Conservation (phyloP, 805 yeast genomes). For the Candida suzukii region DNA sequence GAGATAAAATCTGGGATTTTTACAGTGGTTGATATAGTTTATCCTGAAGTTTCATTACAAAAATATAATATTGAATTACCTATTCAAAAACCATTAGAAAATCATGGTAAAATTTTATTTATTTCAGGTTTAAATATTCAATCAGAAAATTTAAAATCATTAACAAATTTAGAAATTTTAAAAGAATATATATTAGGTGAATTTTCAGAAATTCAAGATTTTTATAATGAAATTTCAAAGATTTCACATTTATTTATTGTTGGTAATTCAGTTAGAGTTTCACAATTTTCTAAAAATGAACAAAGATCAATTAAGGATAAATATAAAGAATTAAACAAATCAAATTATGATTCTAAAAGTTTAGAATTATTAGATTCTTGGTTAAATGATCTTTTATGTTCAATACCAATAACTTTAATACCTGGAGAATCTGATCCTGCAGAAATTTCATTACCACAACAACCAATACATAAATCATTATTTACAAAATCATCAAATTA, state of each 20-base stretch:
- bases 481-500: conserved; percentile 41
- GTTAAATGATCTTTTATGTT: conserved; percentile 45
- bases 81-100: conserved; percentile 22
- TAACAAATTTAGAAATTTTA: conserved; percentile 47
- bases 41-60: conserved; percentile 63
- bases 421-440: conserved; percentile 87
- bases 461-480: conserved; percentile 75
- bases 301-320: conserved; percentile 26
- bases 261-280: conserved; percentile 51
- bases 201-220: conserved; percentile 22
- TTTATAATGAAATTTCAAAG: conserved; percentile 3
- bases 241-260: conserved; percentile 55
- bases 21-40: conserved; percentile 72
- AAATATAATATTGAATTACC: too few relatives aligned
- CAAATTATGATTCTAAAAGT: conserved; percentile 40
- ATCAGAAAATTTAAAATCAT: conserved; percentile 35
- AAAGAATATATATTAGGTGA: conserved; percentile 70
- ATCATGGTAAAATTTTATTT: conserved; percentile 49
- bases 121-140: conserved; percentile 69
- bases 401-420: conserved; percentile 68
- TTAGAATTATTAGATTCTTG: conserved; percentile 52
- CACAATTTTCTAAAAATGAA: conserved; percentile 10
- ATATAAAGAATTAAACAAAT: conserved; percentile 45
- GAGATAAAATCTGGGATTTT: conserved; percentile 80
- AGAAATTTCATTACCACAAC: conserved; percentile 83